phyloP scores from a whole-genome alignment of 306 rosid genomes.

The Vicia faba region DNA sequence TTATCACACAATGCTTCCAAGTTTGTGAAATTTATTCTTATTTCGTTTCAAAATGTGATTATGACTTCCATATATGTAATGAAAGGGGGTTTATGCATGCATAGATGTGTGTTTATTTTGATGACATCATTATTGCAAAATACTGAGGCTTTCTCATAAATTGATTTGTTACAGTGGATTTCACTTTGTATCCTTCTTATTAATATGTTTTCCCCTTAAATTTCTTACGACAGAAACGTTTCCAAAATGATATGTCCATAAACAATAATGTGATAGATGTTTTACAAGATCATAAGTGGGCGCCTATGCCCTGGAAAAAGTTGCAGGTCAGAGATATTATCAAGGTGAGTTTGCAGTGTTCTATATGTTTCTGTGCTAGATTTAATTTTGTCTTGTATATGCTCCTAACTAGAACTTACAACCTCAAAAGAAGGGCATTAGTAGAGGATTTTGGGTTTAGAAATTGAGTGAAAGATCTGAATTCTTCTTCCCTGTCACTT shows the following conservation, averaged over 20 bases:
- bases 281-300: constrained; percentile 88
- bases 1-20: constrained; percentile 23
- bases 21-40: constrained; percentile 18
- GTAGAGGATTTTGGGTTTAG: no score
- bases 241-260: constrained; percentile 92
- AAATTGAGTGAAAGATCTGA: no score
- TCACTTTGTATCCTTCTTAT: constrained; percentile 5
- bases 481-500: no score
- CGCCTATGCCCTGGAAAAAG: constrained; percentile 76
- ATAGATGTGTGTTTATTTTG: not conserved
- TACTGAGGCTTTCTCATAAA: constrained; percentile 2
- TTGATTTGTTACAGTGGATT: constrained; percentile 24
- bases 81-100: not conserved
- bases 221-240: constrained; percentile 75
- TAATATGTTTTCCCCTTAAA: constrained; percentile 33
- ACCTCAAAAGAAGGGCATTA: not conserved
- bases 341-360: constrained; percentile 70
- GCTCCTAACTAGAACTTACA: constrained; percentile 11
- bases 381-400: constrained; percentile 31
- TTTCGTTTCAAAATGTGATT: constrained; percentile 27
- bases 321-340: constrained; percentile 96
- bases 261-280: constrained; percentile 73
- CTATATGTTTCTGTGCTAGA: constrained; percentile 33
- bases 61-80: constrained; percentile 13
- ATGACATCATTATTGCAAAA: constrained; percentile 22